Evolutionary conservation across 768 basidiomycete species (phyloP), one percentile per base, ranked within the genome.

Genomic region (Naematelia encephala): DNA sequence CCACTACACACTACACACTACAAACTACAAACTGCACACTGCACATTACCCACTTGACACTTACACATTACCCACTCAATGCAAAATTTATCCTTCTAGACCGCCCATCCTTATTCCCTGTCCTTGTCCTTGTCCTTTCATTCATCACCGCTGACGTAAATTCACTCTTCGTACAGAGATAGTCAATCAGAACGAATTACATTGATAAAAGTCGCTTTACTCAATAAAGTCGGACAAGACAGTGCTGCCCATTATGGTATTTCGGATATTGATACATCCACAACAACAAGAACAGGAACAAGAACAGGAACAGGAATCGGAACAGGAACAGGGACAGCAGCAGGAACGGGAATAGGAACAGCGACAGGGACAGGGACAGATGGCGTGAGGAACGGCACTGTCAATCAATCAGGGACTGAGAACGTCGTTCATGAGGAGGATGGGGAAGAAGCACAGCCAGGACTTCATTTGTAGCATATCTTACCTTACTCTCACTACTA

Each of bases 171-270:
- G 5, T 14, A 48, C 59, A 72, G 70, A 30, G 60, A 66, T 12
- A 70, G 66, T 26, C 71, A 73, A 49, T 55, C 34, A 5, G 71
- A 73, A 56, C 61, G 71, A 10, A 67, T 73, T 44, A 59, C 64
- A 8, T 25, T 73, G 2, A 67, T 73, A 28, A 62, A 61, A 26
- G 19, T 69, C 26, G 71, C 66, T 1, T 45, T 73, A 53, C 8
- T 61, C 47, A 66, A 73, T 27, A 73, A 70, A 47, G 48, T 73
- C 11, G 71, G 71, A 1, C 56, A 62, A 45, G 71, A 64, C 8
- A 56, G 60, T 2, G 48, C 68, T 23, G 47, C 57, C 47, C 71
- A 73, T 61, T 68, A 68, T 47, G 68, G 68, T 4, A 22, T 73
- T 27, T 56, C 51, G 22, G 56, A 44, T 5, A 43, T n/a, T 39